Base-by-base conservation (phyloP, 148 eudicot species). In the Spergularia bocconei region DNA sequence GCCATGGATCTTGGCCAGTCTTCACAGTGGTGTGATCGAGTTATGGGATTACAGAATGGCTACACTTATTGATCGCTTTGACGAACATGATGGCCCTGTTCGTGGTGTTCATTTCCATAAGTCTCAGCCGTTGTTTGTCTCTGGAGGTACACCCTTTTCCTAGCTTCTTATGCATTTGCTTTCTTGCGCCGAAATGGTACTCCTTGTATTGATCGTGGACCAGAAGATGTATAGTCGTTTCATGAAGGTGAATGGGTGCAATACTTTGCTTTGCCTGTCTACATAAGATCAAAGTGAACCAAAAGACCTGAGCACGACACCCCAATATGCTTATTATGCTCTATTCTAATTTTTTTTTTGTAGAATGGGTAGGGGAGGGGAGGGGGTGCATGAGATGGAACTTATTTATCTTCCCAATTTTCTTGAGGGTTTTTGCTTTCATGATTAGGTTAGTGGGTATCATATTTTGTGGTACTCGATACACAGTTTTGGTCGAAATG, bases 11-110 rank as follows among this genome's bases (percentile, higher is more conserved):
- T 84, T 93, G 25, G 98, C 98, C 17, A 88, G 94, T 86, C 91
- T 93, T 50, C 97, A 93, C 86, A 93, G 97, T 48, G 98, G 98
- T 56, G 98, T 91, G 84, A 86, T 93, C 71, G 95, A 93, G 87
- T 79, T 93, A 36, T 93, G 98, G 98, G 98, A 93, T 80, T 93
- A 93, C 78, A 77, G 98, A 57, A 91, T 90, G 90, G 98, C 97
- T 63, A 93, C 97, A 23, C 90, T 93, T 29, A 88, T 93, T 55
- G 98, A 93, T 80, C 81, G 88, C 11, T 93, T 93, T 29, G 98
- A 91, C 25, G 98, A 93, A 83, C 98, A 91, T 36, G 97, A 93
- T 83, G 98, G 98, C 2, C 97, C 98, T 59, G 98, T 93, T 73
- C 92, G 97, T 25, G 98, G 97, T 15, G 95, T 93, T 36, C 91